Base-by-base conservation (phyloP, 2,329 filamentous ascomycete species). In the Scytalidium sp. region DNA sequence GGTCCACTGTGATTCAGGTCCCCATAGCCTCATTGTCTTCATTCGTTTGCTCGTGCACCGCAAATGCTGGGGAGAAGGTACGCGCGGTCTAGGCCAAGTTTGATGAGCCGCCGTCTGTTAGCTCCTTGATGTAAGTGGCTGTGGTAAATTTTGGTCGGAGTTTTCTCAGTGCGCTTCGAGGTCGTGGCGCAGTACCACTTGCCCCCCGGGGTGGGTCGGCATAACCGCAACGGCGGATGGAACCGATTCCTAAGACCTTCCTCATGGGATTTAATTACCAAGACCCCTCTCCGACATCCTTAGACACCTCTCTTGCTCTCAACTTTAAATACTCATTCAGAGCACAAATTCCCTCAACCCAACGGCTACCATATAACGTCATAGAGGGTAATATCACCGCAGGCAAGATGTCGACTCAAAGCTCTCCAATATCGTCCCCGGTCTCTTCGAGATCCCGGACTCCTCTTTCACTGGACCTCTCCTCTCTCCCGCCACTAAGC, bases 381-480 rank as follows among this genome's bases (percentile, higher is more conserved):
- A n/a, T 8, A 36, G 7, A 8, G 15, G 32, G 17, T 15, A n/a
- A 36, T 15, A 36, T 36, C 32, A 5, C 32, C 13, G 5, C 6
- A 36, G 32, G 17, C 51, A 51, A 27, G 7, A 58, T 57, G 56
- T 58, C 60, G 17, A 45, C 46, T 44, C 45, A 56, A 50, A 52
- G 43, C 17, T 58, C 63, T 32, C 58, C 59, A 40, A 53, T 47
- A 21, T 47, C 55, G 20, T 63, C 61, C 2, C 58, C 60, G 40
- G 45, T 50, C n/a, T 46, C 44, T 11, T 63, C 60, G 3, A 50
- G 58, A 43, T 46, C 46, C 32, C 49, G 47, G 52, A 70, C 74
- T 52, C 72, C 78, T 60, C 80, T 90, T 50, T 85, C 83, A 19
- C 79, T 94, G 62, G 88, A 93, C 64, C 80, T 93, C 42, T 87